A percentile compares a stretch with the other conserved stretches of the same genome.
These are phyloP conservation scores for Podaxis carcinomalis DNA, from an alignment of 768 basidiomycete genomes.

Conservation along the genomic window DNA sequence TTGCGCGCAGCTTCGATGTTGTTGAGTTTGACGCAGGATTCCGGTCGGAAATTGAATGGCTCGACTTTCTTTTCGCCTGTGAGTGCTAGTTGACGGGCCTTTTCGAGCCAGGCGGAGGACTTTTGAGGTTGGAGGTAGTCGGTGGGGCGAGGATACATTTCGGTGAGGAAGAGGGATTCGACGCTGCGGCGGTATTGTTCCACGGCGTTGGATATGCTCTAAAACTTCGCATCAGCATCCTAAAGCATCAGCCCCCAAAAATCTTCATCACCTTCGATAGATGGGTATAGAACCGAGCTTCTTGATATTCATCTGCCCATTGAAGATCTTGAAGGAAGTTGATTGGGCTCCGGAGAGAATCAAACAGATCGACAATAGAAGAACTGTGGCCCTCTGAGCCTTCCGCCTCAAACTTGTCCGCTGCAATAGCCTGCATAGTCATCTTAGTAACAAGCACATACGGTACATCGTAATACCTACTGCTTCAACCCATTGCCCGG, in stretches of 20 bases:
- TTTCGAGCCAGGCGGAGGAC: constrained; percentile 85
- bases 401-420: constrained; percentile 82
- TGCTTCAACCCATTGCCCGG: constrained; percentile 90
- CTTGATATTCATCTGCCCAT: constrained; percentile 89
- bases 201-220: constrained; percentile 90
- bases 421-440: constrained; percentile 54
- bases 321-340: constrained; percentile 83
- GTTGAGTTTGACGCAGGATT: constrained; percentile 97
- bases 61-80: constrained; percentile 88
- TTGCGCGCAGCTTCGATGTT: constrained; percentile 91
- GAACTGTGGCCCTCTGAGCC: constrained; percentile 83
- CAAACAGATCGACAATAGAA: constrained; percentile 96
- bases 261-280: constrained; percentile 67
- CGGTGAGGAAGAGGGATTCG: constrained; percentile 87
- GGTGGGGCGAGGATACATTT: constrained; percentile 86
- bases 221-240: background rate
- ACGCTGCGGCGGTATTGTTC: constrained; percentile 89
- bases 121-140: constrained; percentile 83
- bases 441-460: background rate
- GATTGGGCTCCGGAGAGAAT: constrained; percentile 87
- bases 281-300: constrained; percentile 86
- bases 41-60: constrained; percentile 89
- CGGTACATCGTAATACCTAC: constrained; percentile 39
- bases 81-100: constrained; percentile 70
- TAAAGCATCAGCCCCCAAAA: background rate